Conservation (phyloP, 345 rosid genomes). For the Litchi chinensis region DNA sequence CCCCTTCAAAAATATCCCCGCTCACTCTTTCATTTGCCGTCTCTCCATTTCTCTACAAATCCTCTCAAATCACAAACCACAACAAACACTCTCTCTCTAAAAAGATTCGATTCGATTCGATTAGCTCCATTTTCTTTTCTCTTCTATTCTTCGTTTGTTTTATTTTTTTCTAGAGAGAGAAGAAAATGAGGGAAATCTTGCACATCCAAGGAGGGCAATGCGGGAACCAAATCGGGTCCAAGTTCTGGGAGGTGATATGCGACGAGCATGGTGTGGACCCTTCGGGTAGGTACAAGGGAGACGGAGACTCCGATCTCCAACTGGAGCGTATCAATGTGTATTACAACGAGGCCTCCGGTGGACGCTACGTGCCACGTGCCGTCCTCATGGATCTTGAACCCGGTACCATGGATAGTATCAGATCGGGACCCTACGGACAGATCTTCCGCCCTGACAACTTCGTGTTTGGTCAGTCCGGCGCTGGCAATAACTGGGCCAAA, state of each 20-base stretch:
- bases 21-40: slow-evolving; percentile 19
- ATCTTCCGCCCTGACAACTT: slow-evolving; percentile 88
- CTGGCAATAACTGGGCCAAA: slow-evolving; percentile 89
- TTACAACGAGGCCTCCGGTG: slow-evolving; percentile 93
- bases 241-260: slow-evolving; percentile 98
- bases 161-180: not conserved
- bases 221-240: slow-evolving; percentile 98
- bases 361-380: slow-evolving; percentile 90
- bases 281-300: slow-evolving; percentile 75
- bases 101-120: not conserved
- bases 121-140: not conserved
- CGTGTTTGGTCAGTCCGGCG: slow-evolving; percentile 85
- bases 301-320: slow-evolving; percentile 56
- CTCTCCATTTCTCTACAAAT: slow-evolving; percentile 19
- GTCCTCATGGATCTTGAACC: slow-evolving; percentile 99
- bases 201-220: slow-evolving; percentile 98
- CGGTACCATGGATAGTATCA: slow-evolving; percentile 96
- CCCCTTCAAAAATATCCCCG: slow-evolving; percentile 32
- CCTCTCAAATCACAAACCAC: not conserved
- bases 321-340: slow-evolving; percentile 93
- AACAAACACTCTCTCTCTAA: slow-evolving; percentile 10
- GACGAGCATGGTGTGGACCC: slow-evolving; percentile 93
- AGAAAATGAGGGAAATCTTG: slow-evolving; percentile 86
- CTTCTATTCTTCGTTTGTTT: not conserved
- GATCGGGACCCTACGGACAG: slow-evolving; percentile 90